Evolutionary conservation across 805 yeast species (phyloP).

Genomic region (Jamesozyma piceae): DNA sequence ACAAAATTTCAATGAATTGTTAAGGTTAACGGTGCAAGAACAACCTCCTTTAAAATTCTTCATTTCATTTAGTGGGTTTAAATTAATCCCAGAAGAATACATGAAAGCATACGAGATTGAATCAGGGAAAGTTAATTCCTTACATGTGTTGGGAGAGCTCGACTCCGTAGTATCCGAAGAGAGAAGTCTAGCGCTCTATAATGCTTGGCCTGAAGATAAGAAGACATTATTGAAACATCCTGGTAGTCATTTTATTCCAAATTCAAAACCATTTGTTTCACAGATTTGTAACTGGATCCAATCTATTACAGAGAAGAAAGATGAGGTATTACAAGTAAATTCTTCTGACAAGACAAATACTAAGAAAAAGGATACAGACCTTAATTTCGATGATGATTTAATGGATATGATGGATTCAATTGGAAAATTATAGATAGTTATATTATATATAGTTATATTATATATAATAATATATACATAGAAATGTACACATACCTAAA

Average conservation of each 20-base stretch:
- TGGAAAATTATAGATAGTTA: slow-evolving; percentile 25
- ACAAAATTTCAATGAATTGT: slow-evolving; percentile 42
- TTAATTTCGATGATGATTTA: slow-evolving; percentile 28
- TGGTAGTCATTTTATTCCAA: slow-evolving; percentile 96
- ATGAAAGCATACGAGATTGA: slow-evolving; percentile 12
- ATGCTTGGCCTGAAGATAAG: slow-evolving; percentile 35
- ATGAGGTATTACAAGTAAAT: not conserved
- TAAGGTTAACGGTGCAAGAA: slow-evolving; percentile 24
- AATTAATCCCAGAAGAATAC: slow-evolving; percentile 22
- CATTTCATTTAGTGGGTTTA: slow-evolving; percentile 62
- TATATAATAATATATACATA: not conserved
- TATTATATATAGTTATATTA: not conserved
- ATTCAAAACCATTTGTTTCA: slow-evolving; percentile 42
- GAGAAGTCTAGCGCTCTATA: slow-evolving; percentile 49
- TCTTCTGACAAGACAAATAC: not conserved
- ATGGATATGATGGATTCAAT: slow-evolving; percentile 34
- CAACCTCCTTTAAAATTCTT: slow-evolving; percentile 57
- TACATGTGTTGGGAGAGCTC: slow-evolving; percentile 78
- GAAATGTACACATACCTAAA: too few species aligned
- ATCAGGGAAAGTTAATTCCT: slow-evolving; percentile 21
- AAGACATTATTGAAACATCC: slow-evolving; percentile 64
- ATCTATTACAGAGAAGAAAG: slow-evolving; percentile 2
- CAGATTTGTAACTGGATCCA: slow-evolving; percentile 31
- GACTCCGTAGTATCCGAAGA: slow-evolving; percentile 80
- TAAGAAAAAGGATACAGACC: slow-evolving; percentile 9